Percentiles rank a stretch among this genome's conserved stretches.
These are phyloP conservation scores for Candida sanyiensis DNA, from an alignment of 805 yeast genomes.

Conservation along the genomic window DNA sequence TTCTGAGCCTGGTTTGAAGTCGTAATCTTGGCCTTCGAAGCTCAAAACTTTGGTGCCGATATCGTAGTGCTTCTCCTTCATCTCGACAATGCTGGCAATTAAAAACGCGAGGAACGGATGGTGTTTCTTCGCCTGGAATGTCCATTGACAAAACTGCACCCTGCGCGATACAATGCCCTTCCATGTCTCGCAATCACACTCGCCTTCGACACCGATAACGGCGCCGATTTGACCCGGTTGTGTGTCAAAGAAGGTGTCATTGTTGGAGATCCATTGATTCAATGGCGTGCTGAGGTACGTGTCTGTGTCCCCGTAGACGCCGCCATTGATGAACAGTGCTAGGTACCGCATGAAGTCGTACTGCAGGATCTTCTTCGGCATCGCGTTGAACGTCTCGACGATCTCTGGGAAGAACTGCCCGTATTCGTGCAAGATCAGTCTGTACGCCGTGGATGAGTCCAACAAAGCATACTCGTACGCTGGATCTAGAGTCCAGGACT, in stretches of 20 bases:
- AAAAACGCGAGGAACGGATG: slow-evolving; percentile 54
- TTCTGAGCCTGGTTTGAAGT: slow-evolving; percentile 46
- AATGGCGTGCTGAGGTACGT: slow-evolving; percentile 45
- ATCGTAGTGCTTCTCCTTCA: slow-evolving; percentile 37
- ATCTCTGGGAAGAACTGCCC: slow-evolving; percentile 43
- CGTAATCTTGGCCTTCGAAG: slow-evolving; percentile 22
- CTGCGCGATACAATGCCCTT: slow-evolving; percentile 44
- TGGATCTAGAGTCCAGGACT: background rate
- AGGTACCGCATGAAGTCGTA: slow-evolving; percentile 54
- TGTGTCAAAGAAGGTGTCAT: slow-evolving; percentile 12
- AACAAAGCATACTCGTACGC: background rate
- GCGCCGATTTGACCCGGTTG: slow-evolving; percentile 44
- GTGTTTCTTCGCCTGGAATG: slow-evolving; percentile 53
- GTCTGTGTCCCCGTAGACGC: slow-evolving; percentile 60
- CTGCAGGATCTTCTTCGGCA: slow-evolving; percentile 49
- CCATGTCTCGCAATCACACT: slow-evolving; percentile 50
- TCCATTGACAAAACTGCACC: slow-evolving; percentile 58
- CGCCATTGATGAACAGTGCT: slow-evolving; percentile 47
- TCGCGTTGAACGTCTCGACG: slow-evolving; percentile 39
- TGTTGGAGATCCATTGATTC: slow-evolving; percentile 49
- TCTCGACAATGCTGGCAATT: slow-evolving; percentile 47
- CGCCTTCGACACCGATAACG: slow-evolving; percentile 50
- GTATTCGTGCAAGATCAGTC: slow-evolving; percentile 27
- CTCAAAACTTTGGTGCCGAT: slow-evolving; percentile 24
- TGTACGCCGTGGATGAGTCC: background rate